Conservation (phyloP, 2,329 filamentous ascomycete species). For the Coniochaeta sp. region DNA sequence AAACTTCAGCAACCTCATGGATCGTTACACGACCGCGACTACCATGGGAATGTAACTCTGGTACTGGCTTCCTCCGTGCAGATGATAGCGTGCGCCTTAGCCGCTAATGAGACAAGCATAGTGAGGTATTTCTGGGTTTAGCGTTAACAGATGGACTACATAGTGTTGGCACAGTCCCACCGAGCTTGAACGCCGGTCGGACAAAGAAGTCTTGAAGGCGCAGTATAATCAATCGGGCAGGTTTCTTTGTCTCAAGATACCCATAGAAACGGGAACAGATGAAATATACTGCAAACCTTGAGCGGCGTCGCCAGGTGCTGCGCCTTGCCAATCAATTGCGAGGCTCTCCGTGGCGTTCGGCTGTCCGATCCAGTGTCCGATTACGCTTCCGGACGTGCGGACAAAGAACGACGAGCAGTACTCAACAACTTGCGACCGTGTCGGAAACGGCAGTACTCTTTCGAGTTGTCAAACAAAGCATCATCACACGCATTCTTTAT, state of each 20-base stretch:
- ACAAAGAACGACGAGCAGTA: neutral
- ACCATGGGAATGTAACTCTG: neutral
- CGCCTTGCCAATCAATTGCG: neutral
- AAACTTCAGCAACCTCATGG: constrained; percentile 1
- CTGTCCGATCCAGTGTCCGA: neutral
- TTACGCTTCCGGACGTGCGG: neutral
- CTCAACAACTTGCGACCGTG: neutral
- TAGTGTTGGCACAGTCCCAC: neutral
- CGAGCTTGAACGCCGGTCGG: too few species aligned
- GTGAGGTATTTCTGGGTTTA: neutral
- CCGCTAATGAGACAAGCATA: neutral
- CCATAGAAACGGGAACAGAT: neutral
- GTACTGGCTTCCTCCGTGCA: neutral
- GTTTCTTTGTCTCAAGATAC: neutral
- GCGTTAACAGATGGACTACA: neutral
- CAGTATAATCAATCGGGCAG: neutral
- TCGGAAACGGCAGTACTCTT: neutral
- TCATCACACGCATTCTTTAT: neutral
- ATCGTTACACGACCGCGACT: neutral
- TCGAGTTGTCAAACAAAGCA: neutral
- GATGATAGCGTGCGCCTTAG: neutral
- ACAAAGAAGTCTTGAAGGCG: neutral
- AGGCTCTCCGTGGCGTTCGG: neutral
- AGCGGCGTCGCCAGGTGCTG: neutral
- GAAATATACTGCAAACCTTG: neutral